Evolutionary conservation across 164 flowering plant genomes (phyloP).

Genomic region (Tetrastigma voinierianum): DNA sequence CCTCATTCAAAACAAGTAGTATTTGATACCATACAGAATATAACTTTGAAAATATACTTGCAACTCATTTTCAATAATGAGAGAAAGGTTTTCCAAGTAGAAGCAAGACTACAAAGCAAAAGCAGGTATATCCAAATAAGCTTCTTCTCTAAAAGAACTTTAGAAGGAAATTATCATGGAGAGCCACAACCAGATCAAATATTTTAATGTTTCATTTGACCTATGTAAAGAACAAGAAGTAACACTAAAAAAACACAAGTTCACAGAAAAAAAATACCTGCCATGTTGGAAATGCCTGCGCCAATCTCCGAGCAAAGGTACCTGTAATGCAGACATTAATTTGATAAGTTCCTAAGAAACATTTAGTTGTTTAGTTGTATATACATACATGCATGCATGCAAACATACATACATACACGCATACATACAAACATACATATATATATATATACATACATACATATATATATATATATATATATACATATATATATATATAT

Average conservation of each 20-base stretch:
- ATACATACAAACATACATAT: too few relatives aligned
- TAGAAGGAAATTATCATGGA: neutral
- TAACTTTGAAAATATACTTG: too few relatives aligned
- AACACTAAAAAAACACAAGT: neutral
- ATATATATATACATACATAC: too few relatives aligned
- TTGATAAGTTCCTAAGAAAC: neutral
- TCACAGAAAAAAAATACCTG: constrained; percentile 52
- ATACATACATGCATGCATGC: too few relatives aligned
- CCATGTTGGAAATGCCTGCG: constrained; percentile 86
- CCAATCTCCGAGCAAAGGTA: constrained; percentile 87
- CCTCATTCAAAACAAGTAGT: too few relatives aligned
- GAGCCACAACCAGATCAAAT: neutral
- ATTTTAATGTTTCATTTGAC: neutral
- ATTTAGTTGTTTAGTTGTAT: neutral
- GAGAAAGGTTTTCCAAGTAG: too few relatives aligned
- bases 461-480: too few relatives aligned
- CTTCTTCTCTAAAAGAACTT: neutral
- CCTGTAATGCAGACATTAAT: constrained; percentile 39
- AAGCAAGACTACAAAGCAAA: too few relatives aligned
- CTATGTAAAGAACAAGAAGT: neutral
- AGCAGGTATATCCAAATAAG: neutral
- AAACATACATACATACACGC: too few relatives aligned
- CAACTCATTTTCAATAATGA: too few relatives aligned
- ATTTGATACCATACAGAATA: too few relatives aligned
- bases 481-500: too few relatives aligned